Evolutionary conservation across 805 yeast species (phyloP), one percentile per base, ranked within the genome.

Genomic region (Candida caryicola): DNA sequence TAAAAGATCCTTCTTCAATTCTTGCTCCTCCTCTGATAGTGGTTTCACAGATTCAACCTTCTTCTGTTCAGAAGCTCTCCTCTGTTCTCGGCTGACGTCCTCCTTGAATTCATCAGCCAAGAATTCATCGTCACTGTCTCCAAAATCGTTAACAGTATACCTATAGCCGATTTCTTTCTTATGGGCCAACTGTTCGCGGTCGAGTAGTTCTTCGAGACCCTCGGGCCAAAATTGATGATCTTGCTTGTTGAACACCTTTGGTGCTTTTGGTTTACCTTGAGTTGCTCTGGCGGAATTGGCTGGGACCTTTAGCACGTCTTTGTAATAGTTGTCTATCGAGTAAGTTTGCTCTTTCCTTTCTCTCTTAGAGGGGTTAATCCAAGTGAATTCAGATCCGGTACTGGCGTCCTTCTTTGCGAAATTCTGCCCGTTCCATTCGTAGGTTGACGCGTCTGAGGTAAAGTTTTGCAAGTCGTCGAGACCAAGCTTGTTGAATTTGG

Each of bases 381-480:
- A 84, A 3, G 74, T 62, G 33, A 74, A 65, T 5, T 62, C 68
- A 23, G 55, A 40, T 4, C 54, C 56, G 23, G 68, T 66, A n/a
- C 66, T 64, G 25, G 44, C 50, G 14, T 62, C 68, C 41, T 62
- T 68, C 50, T 79, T 77, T 44, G 91, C 89, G 58, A 82, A 84
- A 51, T 85, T 82, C 50, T 82, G 75, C 13, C 99, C 99, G 54
- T 93, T 89, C 99, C 99, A 91, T 61, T 90, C 96, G 60, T 91
- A 91, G 0, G 96, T 93, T 1, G 89, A 82, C 17, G 83, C 82
- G 47, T 88, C 95, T 5, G 88, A 83, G 8, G 93, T 83, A 53
- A 90, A 90, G 55, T 86, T 87, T 57, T 91, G 97, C 35, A 93
- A 69, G 55, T 93, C 99, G 59, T 93, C 98, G 19, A 93, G 67